Conservation (phyloP, 1,284 basidiomycete species). For the Leccinum griseonigrum region DNA sequence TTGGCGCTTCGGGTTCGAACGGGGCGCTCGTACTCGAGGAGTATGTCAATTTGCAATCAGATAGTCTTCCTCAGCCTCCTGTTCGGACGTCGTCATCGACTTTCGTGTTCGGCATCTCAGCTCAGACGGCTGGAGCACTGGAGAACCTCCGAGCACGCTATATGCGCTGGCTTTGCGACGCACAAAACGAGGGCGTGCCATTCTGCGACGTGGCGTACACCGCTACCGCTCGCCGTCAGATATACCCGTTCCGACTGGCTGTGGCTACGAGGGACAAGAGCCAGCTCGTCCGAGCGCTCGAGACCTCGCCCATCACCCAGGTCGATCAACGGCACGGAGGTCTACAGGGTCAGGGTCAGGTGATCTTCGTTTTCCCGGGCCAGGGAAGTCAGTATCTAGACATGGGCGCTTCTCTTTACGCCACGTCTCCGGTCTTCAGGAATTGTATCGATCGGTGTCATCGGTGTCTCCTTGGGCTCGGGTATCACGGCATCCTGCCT, state of each 20-base stretch:
- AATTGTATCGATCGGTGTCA: slow-evolving; percentile 57
- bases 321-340: slow-evolving; percentile 26
- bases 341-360: slow-evolving; percentile 19
- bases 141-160: slow-evolving; percentile 46
- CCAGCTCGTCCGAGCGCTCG: slow-evolving; percentile 47
- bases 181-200: slow-evolving; percentile 23
- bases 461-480: slow-evolving; percentile 42
- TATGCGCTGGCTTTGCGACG: slow-evolving; percentile 42
- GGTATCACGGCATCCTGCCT: slow-evolving; percentile 49
- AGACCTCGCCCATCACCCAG: slow-evolving; percentile 33
- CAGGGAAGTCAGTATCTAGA: slow-evolving; percentile 66
- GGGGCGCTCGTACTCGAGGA: slow-evolving; percentile 62
- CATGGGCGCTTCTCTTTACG: slow-evolving; percentile 60
- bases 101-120: slow-evolving; percentile 60
- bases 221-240: slow-evolving; percentile 58
- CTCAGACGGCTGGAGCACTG: slow-evolving; percentile 48
- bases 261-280: slow-evolving; percentile 40
- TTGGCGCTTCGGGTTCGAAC: slow-evolving; percentile 73
- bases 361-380: slow-evolving; percentile 70
- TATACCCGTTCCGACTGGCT: slow-evolving; percentile 52
- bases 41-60: slow-evolving; percentile 12
- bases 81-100: slow-evolving; percentile 3
- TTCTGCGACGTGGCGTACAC: slow-evolving; percentile 61
- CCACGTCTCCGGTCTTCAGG: slow-evolving; percentile 44
- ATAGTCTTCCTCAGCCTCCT: slow-evolving; percentile 7